Evolutionary conservation across 805 yeast genomes (phyloP).

Genomic region (Cyberlindnera saturnus): DNA sequence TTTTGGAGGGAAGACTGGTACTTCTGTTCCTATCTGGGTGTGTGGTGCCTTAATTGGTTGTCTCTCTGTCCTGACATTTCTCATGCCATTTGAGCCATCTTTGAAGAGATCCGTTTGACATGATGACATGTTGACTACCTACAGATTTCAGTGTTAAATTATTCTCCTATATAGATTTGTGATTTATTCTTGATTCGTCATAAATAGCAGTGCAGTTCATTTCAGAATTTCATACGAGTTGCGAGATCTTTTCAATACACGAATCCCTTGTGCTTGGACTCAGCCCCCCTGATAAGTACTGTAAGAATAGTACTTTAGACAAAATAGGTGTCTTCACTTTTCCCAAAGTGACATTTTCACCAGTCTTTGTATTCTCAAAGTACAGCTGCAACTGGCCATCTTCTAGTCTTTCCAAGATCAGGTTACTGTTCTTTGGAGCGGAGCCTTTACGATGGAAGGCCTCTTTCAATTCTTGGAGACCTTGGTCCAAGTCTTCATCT

Average conservation of each 20-base stretch:
- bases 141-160: too few species aligned
- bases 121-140: too few species aligned
- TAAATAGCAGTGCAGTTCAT: not conserved
- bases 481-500: constrained; percentile 43
- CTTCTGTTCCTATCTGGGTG: constrained; percentile 58
- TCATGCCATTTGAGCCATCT: constrained; percentile 49
- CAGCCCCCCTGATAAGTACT: constrained; percentile 74
- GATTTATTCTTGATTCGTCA: too few species aligned
- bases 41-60: constrained; percentile 49
- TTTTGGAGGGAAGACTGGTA: constrained; percentile 25
- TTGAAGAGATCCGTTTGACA: constrained; percentile 28
- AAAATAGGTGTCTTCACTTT: constrained; percentile 53
- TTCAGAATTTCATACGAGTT: constrained; percentile 11
- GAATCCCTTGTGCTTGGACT: constrained; percentile 46
- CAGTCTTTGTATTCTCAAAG: constrained; percentile 35
- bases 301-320: constrained; percentile 62
- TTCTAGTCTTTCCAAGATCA: constrained; percentile 49
- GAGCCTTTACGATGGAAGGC: constrained; percentile 62
- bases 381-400: constrained; percentile 42
- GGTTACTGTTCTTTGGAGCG: constrained; percentile 67
- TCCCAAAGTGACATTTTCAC: constrained; percentile 43
- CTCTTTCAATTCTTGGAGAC: constrained; percentile 59
- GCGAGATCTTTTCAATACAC: constrained; percentile 32
- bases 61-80: constrained; percentile 36
- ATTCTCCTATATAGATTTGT: too few species aligned